Conservation (phyloP, 202 grass and related monocot species). For the Carex arenaria region DNA sequence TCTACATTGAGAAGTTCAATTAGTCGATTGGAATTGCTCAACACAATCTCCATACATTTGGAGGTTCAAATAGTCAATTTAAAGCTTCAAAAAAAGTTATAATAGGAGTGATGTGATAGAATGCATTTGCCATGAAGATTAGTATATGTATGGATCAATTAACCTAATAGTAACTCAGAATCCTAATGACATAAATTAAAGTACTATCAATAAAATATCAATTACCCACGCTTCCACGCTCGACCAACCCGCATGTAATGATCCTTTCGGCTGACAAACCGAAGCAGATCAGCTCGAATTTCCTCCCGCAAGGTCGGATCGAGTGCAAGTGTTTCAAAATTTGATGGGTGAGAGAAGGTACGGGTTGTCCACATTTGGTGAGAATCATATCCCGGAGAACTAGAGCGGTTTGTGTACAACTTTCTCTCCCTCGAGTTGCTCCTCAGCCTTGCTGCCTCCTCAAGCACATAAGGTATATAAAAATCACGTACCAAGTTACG, state of each 20-base stretch:
- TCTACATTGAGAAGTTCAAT: too few species aligned
- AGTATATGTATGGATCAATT: not conserved
- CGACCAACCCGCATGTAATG: slow-evolving; percentile 62
- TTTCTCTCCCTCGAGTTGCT: slow-evolving; percentile 44
- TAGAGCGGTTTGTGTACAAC: slow-evolving; percentile 62
- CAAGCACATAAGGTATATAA: slow-evolving; percentile 58
- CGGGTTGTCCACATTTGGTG: slow-evolving; percentile 37
- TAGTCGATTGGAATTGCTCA: too few species aligned
- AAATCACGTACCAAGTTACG: slow-evolving; percentile 22
- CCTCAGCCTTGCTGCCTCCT: slow-evolving; percentile 42
- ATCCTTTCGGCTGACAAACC: slow-evolving; percentile 34
- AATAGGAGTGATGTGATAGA: not conserved
- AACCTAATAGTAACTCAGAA: not conserved
- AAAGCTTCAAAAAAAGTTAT: not conserved
- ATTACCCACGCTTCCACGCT: slow-evolving; percentile 64
- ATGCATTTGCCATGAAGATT: not conserved
- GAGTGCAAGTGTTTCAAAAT: slow-evolving; percentile 56
- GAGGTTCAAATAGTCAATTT: too few species aligned
- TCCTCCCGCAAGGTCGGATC: slow-evolving; percentile 43
- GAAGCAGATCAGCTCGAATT: slow-evolving; percentile 51
- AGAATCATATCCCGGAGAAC: slow-evolving; percentile 30
- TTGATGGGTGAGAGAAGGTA: slow-evolving; percentile 57
- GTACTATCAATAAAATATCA: not conserved
- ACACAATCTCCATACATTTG: too few species aligned
- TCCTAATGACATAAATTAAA: not conserved